Conservation (phyloP, 306 rosid species). For the Corylus americana region DNA sequence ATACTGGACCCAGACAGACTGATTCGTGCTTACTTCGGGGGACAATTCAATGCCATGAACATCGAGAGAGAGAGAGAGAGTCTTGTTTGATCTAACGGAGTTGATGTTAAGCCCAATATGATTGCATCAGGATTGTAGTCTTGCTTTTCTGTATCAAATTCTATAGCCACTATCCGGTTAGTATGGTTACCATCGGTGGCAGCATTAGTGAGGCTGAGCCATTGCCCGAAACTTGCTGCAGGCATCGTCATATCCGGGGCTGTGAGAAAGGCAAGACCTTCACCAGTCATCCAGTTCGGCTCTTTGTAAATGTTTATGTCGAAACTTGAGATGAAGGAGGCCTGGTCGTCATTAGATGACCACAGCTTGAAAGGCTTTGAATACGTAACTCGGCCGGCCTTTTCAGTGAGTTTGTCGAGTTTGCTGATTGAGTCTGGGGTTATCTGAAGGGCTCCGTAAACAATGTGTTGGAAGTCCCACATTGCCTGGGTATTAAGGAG, state of each 20-base stretch:
- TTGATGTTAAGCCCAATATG: constrained; percentile 51
- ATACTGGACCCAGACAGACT: constrained; percentile 42
- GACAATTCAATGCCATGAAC: constrained; percentile 29
- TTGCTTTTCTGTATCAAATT: constrained; percentile 51
- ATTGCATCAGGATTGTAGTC: constrained; percentile 35
- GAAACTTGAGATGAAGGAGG: constrained; percentile 50
- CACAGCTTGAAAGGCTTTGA: constrained; percentile 38
- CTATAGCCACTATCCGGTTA: constrained; percentile 43
- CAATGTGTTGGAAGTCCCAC: too few species aligned
- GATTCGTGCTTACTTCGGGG: neutral
- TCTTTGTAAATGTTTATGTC: constrained; percentile 32
- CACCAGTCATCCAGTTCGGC: constrained; percentile 26
- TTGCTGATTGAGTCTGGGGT: constrained; percentile 31
- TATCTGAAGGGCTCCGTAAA: constrained; percentile 34
- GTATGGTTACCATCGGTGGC: constrained; percentile 22
- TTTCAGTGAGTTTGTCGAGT: neutral
- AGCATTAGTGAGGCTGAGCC: constrained; percentile 53
- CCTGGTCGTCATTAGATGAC: constrained; percentile 30
- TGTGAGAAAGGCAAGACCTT: constrained; percentile 50
- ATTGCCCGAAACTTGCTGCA: constrained; percentile 33
- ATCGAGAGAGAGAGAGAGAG: constrained; percentile 6
- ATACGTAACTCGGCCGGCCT: constrained; percentile 42
- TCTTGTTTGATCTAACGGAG: constrained; percentile 22
- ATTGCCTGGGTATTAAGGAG: too few species aligned
- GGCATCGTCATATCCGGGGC: constrained; percentile 35